Base-by-base conservation (phyloP, 345 rosid species). In the Populus alba region DNA sequence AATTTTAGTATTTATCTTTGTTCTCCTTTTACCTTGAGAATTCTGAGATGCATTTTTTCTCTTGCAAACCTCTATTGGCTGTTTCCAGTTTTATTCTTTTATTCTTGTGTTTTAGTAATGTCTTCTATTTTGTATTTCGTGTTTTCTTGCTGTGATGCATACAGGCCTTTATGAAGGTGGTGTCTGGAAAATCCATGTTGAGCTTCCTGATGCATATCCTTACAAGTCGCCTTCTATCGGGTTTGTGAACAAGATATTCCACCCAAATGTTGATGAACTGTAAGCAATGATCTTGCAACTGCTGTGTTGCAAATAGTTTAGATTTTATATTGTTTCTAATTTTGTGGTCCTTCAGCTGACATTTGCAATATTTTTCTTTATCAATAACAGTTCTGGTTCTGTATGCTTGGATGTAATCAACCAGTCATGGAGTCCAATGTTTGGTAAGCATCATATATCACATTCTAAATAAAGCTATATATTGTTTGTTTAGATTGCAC, bases 361-460 rank as follows among this genome's bases (percentile, higher is more conserved):
- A 12, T 38, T 39, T 69, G 31, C 33, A 1, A 13, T 74, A 47
- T 63, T 81, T 33, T n/a, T 57, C 73, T 70, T 77, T 45, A 20
- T 72, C 67, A 67, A 72, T 78, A 70, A 61, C 90, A 91, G 93
- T 74, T 91, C 91, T 12, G 95, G 95, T 68, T 90, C 92, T 71
- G 90, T 90, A 31, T 91, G 95, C 85, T 83, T 88, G 87, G 93
- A 91, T 79, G 92, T 91, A 38, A 91, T 91, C 82, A 91, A 90
- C 78, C 93, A 91, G 57, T 88, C 93, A 47, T 91, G 95, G 95
- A 91, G 93, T 82, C 95, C 95, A 70, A 90, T 91, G 93, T 91
- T 91, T 79, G 92, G 93, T 91, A 84, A 87, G 77, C 71, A 39
- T 59, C 23, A 74, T 57, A 63, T 35, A 23, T 66, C 35, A 13